Evolutionary conservation across 345 rosid species (phyloP).

Genomic region (Gynandropsis gynandra): DNA sequence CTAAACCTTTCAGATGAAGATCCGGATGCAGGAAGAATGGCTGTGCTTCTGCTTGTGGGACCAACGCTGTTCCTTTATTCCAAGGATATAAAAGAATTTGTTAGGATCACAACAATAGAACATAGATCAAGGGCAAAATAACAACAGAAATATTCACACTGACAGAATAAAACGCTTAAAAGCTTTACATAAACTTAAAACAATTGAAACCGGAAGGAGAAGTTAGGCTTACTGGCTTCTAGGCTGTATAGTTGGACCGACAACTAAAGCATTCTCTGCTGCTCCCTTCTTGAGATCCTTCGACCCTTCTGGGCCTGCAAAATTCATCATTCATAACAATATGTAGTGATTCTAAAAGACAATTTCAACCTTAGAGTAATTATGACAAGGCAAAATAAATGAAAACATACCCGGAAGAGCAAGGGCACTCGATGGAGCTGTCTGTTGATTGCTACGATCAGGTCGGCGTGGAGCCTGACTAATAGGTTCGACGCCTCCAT

Average conservation of each 20-base stretch:
- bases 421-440: slow-evolving; percentile 48
- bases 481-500: slow-evolving; percentile 42
- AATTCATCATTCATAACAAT: not conserved
- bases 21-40: slow-evolving; percentile 49
- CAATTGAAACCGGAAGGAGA: not conserved
- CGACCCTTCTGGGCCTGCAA: slow-evolving; percentile 61
- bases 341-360: not conserved
- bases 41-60: slow-evolving; percentile 51
- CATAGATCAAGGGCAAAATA: slow-evolving; percentile 5
- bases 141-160: not conserved
- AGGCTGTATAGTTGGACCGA: slow-evolving; percentile 76
- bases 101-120: slow-evolving; percentile 5
- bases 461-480: slow-evolving; percentile 39
- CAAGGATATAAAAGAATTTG: not conserved
- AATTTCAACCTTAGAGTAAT: slow-evolving; percentile 2
- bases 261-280: slow-evolving; percentile 55
- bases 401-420: slow-evolving; percentile 54
- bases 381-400: not conserved
- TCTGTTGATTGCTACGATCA: slow-evolving; percentile 29
- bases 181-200: not conserved
- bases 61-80: slow-evolving; percentile 50
- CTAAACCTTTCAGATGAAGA: slow-evolving; percentile 68
- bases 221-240: slow-evolving; percentile 46
- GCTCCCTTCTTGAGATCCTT: slow-evolving; percentile 42
- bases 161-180: too few species aligned